These are phyloP conservation scores for Mrakia frigida DNA, from an alignment of 768 basidiomycete genomes.

Conservation along the genomic window DNA sequence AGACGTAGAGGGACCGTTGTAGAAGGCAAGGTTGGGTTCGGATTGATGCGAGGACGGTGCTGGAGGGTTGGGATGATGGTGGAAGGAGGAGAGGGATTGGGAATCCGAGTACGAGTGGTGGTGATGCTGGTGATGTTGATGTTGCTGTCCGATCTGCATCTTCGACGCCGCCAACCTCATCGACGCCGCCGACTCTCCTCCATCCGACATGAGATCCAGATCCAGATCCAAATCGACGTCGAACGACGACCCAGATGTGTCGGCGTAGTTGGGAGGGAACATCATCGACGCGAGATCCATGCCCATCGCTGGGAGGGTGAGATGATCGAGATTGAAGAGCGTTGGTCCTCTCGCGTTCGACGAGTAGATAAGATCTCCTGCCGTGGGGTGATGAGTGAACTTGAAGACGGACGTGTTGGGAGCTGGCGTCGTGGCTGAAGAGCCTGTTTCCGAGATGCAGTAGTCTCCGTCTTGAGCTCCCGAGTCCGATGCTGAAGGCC, in stretches of 20 bases:
- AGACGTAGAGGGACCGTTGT: not conserved
- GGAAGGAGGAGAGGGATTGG: not conserved
- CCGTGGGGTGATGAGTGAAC: conserved; percentile 21
- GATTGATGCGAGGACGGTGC: conserved; percentile 1
- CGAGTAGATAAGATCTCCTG: conserved; percentile 23
- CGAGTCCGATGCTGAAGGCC: conserved; percentile 19
- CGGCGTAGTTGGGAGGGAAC: not conserved
- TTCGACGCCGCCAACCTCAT: conserved; percentile 6
- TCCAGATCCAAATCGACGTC: conserved; percentile 2
- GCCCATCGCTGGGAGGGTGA: conserved; percentile 12
- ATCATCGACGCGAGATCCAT: not conserved
- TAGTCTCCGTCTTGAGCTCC: conserved; percentile 14
- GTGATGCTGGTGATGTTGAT: not conserved
- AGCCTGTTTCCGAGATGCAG: conserved; percentile 1
- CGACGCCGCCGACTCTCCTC: conserved; percentile 2
- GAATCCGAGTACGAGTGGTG: conserved; percentile 1
- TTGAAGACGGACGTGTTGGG: not conserved
- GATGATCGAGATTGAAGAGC: conserved; percentile 5
- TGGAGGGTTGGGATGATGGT: not conserved
- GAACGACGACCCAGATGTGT: conserved; percentile 14
- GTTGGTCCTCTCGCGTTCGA: conserved; percentile 7
- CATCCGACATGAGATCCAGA: conserved; percentile 12
- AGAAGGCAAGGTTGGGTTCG: not conserved
- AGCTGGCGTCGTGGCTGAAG: conserved; percentile 4
- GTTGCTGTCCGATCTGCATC: not conserved